Evolutionary conservation across 2,329 filamentous ascomycete species (phyloP), one percentile per base, ranked within the genome.

Genomic region (Allantophomopsis lycopodina): DNA sequence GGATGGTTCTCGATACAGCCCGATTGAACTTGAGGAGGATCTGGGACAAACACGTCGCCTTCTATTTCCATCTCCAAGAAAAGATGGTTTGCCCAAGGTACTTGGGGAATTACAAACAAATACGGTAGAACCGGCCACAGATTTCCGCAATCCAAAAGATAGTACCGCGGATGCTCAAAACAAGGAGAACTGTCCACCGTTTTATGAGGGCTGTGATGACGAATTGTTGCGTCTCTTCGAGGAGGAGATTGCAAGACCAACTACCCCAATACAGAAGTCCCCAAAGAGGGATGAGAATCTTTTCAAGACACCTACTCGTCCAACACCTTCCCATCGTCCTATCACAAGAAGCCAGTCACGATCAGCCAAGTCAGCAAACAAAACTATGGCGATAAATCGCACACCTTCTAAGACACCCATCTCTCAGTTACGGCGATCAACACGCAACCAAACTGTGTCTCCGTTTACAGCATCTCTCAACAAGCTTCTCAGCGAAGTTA

Each of bases 31-130:
- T 5, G 66, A 68, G 28, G 63, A 71, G 37, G 57, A 61, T 11
- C 56, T 68, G 14, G 73, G 71, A 28, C 60, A 55, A 38, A 87
- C 81, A 1, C 70, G 81, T 44, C 69, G 85, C 42, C 59, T 88
- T 2, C 65, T 91, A 1, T 91, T 91, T 51, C 81, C 84, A 1
- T 87, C 82, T 0, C 83, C 83, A 2, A 69, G 77, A 34, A 81
- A 80, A 47, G 71, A 76, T 21, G 73, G 70, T 30, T 65, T 73
- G 35, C 61, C 69, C 1, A 84, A 76, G 53, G 69, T 73, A 16
- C 64, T 84, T 2, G 69, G 71, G 37, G 73, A 79, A 49, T 55
- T 74, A 32, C 59, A 65, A 12, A 60, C 69, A 13, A 79, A 78
- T 47, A 54, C 67, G 38, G 61, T 71, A 33, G 64, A 68, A 43